phyloP scores from a whole-genome alignment of 78 protist genomes.

The Acrasis kona region DNA sequence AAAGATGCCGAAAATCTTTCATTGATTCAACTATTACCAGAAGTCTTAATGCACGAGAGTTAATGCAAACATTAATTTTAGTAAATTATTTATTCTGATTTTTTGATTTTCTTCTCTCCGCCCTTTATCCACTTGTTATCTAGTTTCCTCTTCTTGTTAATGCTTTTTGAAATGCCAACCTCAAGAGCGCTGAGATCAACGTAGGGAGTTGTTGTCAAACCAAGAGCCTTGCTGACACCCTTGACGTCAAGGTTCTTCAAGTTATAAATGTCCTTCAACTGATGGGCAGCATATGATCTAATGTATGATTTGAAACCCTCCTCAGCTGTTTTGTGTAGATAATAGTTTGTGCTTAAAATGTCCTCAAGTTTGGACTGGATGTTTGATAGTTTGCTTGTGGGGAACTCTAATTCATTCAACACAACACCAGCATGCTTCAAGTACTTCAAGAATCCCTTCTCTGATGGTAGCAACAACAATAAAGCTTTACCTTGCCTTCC shows the following conservation, averaged over 20 bases:
- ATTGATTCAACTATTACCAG: too few relatives aligned
- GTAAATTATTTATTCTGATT: conserved; percentile 4
- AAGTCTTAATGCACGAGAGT: too few relatives aligned
- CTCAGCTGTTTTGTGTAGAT: conserved; percentile 74
- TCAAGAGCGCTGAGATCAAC: conserved; percentile 22
- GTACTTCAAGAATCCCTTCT: conserved; percentile 87
- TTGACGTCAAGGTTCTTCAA: conserved; percentile 70
- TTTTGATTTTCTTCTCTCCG: neutral
- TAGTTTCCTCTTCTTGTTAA: neutral
- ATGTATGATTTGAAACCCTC: conserved; percentile 93
- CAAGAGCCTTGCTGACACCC: conserved; percentile 48
- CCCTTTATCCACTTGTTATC: neutral
- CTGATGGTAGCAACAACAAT: conserved; percentile 91
- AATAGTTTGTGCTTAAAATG: conserved; percentile 89
- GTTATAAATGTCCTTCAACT: conserved; percentile 81
- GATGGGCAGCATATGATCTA: conserved; percentile 89
- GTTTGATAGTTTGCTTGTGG: conserved; percentile 79
- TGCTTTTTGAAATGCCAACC: neutral
- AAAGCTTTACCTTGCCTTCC: conserved; percentile 82
- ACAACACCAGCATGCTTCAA: conserved; percentile 74
- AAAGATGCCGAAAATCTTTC: too few relatives aligned
- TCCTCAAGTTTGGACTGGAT: conserved; percentile 66
- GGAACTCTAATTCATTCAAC: conserved; percentile 90
- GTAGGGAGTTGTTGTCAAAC: conserved; percentile 62
- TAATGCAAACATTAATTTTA: neutral